Percentiles rank a stretch among this genome's conserved stretches.
phyloP scores from a whole-genome alignment of 345 rosid species.

The Cochlearia excelsa region DNA sequence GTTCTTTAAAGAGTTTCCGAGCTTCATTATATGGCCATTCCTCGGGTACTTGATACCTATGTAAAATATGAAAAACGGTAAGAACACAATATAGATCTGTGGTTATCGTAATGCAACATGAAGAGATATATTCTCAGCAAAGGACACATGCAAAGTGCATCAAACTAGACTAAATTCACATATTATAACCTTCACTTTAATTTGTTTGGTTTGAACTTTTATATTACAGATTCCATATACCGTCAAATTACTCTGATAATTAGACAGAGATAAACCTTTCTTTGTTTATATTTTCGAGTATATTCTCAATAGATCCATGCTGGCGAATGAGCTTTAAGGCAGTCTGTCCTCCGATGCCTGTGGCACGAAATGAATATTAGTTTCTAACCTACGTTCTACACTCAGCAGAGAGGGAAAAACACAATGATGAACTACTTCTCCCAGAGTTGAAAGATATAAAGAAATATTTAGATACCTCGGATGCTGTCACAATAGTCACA shows the following conservation, averaged over 20 bases:
- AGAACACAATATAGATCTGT: background rate
- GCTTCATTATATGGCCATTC: slow-evolving; percentile 93
- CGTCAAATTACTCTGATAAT: background rate
- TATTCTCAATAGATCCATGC: slow-evolving; percentile 79
- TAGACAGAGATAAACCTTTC: slow-evolving; percentile 53
- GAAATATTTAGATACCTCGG: slow-evolving; percentile 51
- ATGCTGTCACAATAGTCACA: slow-evolving; percentile 98
- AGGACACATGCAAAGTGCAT: background rate
- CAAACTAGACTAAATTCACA: slow-evolving; percentile 8
- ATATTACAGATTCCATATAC: background rate
- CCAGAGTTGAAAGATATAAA: slow-evolving; percentile 9
- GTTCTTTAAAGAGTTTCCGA: slow-evolving; percentile 74
- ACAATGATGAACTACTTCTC: background rate
- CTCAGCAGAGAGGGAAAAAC: background rate
- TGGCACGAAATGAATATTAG: slow-evolving; percentile 24
- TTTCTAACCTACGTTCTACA: background rate
- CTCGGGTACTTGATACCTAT: slow-evolving; percentile 79
- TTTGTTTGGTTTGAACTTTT: slow-evolving; percentile 4
- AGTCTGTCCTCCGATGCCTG: slow-evolving; percentile 90
- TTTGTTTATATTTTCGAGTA: slow-evolving; percentile 78
- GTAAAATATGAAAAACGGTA: background rate
- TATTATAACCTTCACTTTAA: slow-evolving; percentile 13
- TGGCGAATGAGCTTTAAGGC: slow-evolving; percentile 93
- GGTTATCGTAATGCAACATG: background rate
- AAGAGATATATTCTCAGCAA: background rate